Percentiles rank a stretch among this genome's conserved stretches.
Evolutionary conservation across 306 rosid species (phyloP).

Genomic region (Dalbergia oliveri): DNA sequence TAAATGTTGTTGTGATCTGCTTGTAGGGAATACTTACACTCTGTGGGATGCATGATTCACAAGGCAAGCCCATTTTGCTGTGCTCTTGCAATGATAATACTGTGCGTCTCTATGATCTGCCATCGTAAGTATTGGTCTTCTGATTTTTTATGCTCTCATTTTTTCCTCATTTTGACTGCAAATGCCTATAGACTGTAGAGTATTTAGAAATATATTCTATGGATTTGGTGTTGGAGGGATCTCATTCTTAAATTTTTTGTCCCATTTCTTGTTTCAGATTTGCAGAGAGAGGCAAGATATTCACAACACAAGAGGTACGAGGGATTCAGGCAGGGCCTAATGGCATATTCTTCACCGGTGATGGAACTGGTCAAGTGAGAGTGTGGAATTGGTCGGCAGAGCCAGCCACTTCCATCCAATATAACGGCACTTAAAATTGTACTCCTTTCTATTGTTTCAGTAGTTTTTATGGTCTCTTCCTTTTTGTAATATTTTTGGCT

Average conservation of each 20-base stretch:
- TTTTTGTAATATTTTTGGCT: slow-evolving; percentile 50
- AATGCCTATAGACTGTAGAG: not conserved
- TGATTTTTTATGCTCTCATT: not conserved
- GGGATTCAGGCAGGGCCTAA: slow-evolving; percentile 86
- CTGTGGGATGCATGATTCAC: slow-evolving; percentile 90
- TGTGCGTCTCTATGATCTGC: slow-evolving; percentile 90
- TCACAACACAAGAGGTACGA: slow-evolving; percentile 76
- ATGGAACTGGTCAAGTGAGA: slow-evolving; percentile 88
- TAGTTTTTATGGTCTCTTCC: slow-evolving; percentile 47
- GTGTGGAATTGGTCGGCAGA: slow-evolving; percentile 85
- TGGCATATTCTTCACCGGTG: slow-evolving; percentile 91
- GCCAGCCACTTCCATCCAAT: slow-evolving; percentile 50
- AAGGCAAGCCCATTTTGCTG: slow-evolving; percentile 86
- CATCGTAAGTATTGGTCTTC: slow-evolving; percentile 78
- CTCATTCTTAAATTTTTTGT: slow-evolving; percentile 28
- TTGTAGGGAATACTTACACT: slow-evolving; percentile 85
- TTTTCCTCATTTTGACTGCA: not conserved
- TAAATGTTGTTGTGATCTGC: not conserved
- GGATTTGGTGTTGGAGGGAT: slow-evolving; percentile 2
- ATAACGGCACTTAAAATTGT: slow-evolving; percentile 12
- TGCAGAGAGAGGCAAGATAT: slow-evolving; percentile 90
- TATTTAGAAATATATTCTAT: slow-evolving; percentile 16
- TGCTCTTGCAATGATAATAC: slow-evolving; percentile 91
- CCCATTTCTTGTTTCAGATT: slow-evolving; percentile 61
- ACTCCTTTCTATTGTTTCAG: slow-evolving; percentile 22